Percentiles rank a stretch among this genome's conserved stretches.
These are phyloP conservation scores for Wickerhamomyces sp. DNA, from an alignment of 1,139 yeast genomes.

Conservation along the genomic window DNA sequence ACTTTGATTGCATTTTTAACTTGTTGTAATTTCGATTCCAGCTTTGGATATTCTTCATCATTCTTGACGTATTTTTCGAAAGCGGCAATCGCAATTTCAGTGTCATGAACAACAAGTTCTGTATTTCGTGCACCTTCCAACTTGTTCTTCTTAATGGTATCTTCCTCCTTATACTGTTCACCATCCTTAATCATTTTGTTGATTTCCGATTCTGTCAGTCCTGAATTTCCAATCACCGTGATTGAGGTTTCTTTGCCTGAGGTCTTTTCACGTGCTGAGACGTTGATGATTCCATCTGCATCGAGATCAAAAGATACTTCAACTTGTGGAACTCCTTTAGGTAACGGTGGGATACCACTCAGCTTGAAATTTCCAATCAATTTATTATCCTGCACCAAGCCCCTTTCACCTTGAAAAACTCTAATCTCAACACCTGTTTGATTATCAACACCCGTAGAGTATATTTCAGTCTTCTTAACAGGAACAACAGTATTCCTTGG, in stretches of 20 bases:
- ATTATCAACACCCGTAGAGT: constrained; percentile 82
- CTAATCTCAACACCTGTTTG: constrained; percentile 77
- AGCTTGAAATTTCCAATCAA: constrained; percentile 67
- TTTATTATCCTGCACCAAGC: constrained; percentile 67
- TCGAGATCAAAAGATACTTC: constrained; percentile 71
- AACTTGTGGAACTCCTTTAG: constrained; percentile 77
- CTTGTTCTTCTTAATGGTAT: constrained; percentile 21
- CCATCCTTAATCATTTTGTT: constrained; percentile 48
- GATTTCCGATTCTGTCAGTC: constrained; percentile 61
- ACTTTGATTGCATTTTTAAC: constrained; percentile 39
- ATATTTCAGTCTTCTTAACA: constrained; percentile 62
- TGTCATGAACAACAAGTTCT: constrained; percentile 50
- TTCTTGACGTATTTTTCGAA: constrained; percentile 35
- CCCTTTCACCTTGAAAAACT: constrained; percentile 76
- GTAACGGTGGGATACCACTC: constrained; percentile 61
- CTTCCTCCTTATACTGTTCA: constrained; percentile 22
- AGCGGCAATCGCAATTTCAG: constrained; percentile 43
- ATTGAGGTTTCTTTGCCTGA: constrained; percentile 52
- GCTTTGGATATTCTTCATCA: constrained; percentile 30
- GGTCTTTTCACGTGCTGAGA: constrained; percentile 63
- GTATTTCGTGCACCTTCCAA: constrained; percentile 39
- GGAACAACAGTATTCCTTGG: constrained; percentile 77
- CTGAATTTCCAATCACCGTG: constrained; percentile 66
- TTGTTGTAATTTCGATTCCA: constrained; percentile 30
- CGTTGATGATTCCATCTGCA: constrained; percentile 79